Evolutionary conservation across 2,329 filamentous ascomycete genomes (phyloP).

Genomic region (Monosporascus sp.): DNA sequence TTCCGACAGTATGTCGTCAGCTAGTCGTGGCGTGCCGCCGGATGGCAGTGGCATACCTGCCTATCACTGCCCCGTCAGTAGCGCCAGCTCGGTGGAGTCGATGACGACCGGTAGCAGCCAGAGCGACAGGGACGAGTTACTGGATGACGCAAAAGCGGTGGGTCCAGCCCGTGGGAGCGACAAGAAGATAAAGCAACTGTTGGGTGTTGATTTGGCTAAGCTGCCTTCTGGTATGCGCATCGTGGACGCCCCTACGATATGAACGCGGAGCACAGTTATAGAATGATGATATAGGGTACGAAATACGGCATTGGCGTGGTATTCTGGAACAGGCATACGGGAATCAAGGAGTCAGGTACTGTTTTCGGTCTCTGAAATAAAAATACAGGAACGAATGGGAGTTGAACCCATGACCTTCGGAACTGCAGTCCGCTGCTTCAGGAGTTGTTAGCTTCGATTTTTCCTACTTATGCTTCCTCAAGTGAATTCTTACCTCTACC

Average conservation of each 20-base stretch:
- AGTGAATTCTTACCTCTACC: no score
- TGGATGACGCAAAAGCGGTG: constrained; percentile 3
- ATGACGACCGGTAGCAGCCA: constrained; percentile 22
- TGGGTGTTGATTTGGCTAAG: not conserved
- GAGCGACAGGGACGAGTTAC: constrained; percentile 18
- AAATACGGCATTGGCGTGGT: no score
- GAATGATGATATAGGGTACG: not conserved
- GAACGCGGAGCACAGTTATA: not conserved
- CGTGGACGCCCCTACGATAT: not conserved
- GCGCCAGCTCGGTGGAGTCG: constrained; percentile 22
- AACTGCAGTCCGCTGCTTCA: no score
- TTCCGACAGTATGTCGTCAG: no score
- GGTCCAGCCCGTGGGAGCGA: not conserved
- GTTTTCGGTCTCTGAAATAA: no score
- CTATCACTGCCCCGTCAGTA: constrained; percentile 1
- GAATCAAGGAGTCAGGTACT: no score
- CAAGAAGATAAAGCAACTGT: not conserved
- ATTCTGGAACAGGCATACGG: no score
- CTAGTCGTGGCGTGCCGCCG: no score
- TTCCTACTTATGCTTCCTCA: no score
- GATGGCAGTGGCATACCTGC: not conserved
- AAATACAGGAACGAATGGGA: no score
- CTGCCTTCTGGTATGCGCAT: not conserved
- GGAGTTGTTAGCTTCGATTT: no score
- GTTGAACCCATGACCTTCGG: no score